These are phyloP conservation scores for Yamadazyma oceani DNA, from an alignment of 1,139 yeast genomes.

Conservation along the genomic window DNA sequence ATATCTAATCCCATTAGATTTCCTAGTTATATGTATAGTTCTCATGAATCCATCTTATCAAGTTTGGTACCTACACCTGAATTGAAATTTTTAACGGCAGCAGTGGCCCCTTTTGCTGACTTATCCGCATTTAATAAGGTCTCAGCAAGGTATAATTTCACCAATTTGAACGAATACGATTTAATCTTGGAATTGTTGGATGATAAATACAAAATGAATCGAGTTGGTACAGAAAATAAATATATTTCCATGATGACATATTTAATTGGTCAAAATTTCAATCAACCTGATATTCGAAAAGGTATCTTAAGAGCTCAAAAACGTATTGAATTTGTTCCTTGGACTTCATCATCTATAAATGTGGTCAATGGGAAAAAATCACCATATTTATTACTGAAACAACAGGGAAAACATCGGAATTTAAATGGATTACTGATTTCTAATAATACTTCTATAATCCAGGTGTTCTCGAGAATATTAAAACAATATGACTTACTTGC, in stretches of 20 bases:
- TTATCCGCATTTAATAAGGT: conserved; percentile 14
- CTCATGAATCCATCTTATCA: conserved; percentile 78
- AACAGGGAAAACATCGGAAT: conserved; percentile 21
- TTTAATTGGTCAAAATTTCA: conserved; percentile 64
- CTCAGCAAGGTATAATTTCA: conserved; percentile 45
- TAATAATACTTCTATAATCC: conserved; percentile 71
- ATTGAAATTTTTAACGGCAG: conserved; percentile 80
- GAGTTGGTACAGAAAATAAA: conserved; percentile 25
- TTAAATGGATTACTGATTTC: conserved; percentile 77
- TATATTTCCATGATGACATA: conserved; percentile 76
- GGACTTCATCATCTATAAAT: conserved; percentile 82
- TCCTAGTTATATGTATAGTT: conserved; percentile 90
- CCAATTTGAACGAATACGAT: conserved; percentile 78
- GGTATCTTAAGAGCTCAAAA: conserved; percentile 78
- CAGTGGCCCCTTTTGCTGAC: conserved; percentile 78
- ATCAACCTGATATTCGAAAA: conserved; percentile 75
- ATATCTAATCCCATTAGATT: conserved; percentile 85
- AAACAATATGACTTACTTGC: conserved; percentile 80
- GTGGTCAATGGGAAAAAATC: conserved; percentile 77
- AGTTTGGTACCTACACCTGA: conserved; percentile 88
- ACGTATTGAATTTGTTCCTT: conserved; percentile 78
- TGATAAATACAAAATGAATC: conserved; percentile 76
- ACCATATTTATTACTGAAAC: conserved; percentile 43
- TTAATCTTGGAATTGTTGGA: conserved; percentile 79
- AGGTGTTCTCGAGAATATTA: conserved; percentile 64